Evolutionary conservation across 768 basidiomycete genomes (phyloP), one percentile per base, ranked within the genome.

Genomic region (Psilocybe cubensis): DNA sequence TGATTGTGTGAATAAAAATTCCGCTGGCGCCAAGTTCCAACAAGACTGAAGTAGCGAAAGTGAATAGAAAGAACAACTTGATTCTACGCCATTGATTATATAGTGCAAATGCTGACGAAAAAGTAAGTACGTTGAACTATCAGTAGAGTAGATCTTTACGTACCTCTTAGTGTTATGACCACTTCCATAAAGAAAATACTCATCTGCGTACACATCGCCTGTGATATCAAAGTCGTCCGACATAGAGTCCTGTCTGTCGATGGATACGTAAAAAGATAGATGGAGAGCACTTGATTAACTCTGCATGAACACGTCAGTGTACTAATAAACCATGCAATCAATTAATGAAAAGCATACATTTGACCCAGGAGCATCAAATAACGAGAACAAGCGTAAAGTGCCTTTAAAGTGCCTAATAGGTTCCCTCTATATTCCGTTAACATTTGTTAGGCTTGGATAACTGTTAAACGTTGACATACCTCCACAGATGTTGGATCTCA

Each of bases 401-500:
- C 57, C 18, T 63, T 63, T 35, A 63, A 35, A 3, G 25, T 38
- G 29, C 27, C 53, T 23, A 52, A 47, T 23, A n/a, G n/a, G n/a
- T 44, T 60, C 18, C 63, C 63, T 41, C 63, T 63, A 31, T 21
- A 23, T 20, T 20, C 14, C 27, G 28, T 3, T 27, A 20, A 20
- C 27, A 27, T 18, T 33, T 11, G n/a, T n/a, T n/a, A n/a, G n/a
- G n/a, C n/a, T n/a, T n/a, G n/a, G n/a, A 14, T 33, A 45, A 18
- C 33, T 1, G 21, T 3, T 5, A 49, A 29, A 25, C 31, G 20
- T 29, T 1, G 20, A 14, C 2, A 46, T 28, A 68, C 68, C 52
- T 58, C 59, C 61, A 64, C 40, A 68, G 47, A 33, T 65, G 62
- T 29, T 68, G 60, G 4, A 68, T 56, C 52, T 68, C 68, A 35